Evolutionary conservation across 78 protist genomes (phyloP).

Genomic region (Dictyostelium discoideum): DNA sequence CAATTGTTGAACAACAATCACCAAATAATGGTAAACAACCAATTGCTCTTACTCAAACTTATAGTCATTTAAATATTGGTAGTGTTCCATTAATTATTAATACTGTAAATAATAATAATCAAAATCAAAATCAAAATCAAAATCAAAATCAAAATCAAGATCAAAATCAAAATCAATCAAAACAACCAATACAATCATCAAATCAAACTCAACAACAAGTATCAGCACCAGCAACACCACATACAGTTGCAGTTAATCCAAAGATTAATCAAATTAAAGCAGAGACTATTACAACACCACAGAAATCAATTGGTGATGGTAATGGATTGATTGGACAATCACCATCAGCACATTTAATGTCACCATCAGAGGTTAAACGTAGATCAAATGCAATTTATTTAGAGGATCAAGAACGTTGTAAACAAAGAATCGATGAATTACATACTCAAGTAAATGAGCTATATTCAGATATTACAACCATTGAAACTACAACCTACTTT

Average conservation of each 20-base stretch:
- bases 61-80: neutral
- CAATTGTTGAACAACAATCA: neutral
- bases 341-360: neutral
- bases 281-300: slow-evolving; percentile 8
- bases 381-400: neutral
- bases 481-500: slow-evolving; percentile 11
- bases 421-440: slow-evolving; percentile 34
- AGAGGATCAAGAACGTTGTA: slow-evolving; percentile 31
- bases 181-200: neutral
- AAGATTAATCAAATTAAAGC: neutral
- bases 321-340: neutral
- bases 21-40: neutral
- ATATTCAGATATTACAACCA: slow-evolving; percentile 32
- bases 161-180: neutral
- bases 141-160: too few species aligned
- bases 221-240: neutral
- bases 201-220: neutral
- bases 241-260: slow-evolving; percentile 9
- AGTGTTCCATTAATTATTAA: neutral
- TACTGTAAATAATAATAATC: neutral
- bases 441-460: slow-evolving; percentile 30
- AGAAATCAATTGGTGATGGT: neutral
- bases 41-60: neutral
- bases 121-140: neutral
- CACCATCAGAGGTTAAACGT: slow-evolving; percentile 15